Percentiles rank a stretch among this genome's conserved stretches.
Conservation (phyloP, 1,284 basidiomycete species). For the Ustilago cynodontis region DNA sequence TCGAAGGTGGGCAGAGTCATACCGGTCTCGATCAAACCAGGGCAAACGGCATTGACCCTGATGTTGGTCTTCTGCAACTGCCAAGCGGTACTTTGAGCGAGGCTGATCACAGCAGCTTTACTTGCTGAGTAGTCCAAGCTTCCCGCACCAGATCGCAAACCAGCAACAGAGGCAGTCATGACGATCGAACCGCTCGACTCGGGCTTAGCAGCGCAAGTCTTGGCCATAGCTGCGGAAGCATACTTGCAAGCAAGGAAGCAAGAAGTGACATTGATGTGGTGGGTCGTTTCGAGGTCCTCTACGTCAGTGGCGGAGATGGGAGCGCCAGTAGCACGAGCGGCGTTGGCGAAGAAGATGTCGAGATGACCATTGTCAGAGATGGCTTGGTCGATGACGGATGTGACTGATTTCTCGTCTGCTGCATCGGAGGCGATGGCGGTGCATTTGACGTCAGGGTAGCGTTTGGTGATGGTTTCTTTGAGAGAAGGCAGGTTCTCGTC, state of each 20-base stretch:
- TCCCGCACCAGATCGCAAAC: conserved; percentile 86
- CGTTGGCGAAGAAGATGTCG: conserved; percentile 93
- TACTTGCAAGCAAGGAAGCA: conserved; percentile 91
- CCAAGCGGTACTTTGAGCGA: conserved; percentile 83
- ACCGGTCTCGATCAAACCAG: conserved; percentile 89
- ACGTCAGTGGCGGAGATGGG: conserved; percentile 75
- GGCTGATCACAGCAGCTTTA: conserved; percentile 75
- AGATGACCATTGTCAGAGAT: conserved; percentile 83
- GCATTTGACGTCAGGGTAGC: conserved; percentile 81
- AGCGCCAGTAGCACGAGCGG: conserved; percentile 72
- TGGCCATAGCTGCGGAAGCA: conserved; percentile 83
- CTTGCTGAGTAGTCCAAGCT: conserved; percentile 79
- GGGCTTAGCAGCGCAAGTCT: conserved; percentile 74
- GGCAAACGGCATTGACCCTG: conserved; percentile 89
- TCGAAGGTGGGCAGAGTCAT: conserved; percentile 84
- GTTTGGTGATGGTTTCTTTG: conserved; percentile 77
- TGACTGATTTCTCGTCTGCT: conserved; percentile 81
- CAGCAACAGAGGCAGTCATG: conserved; percentile 92
- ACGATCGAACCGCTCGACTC: conserved; percentile 84
- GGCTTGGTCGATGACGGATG: conserved; percentile 78
- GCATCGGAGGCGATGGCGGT: conserved; percentile 78
- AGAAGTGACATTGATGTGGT: conserved; percentile 86
- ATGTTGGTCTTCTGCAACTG: conserved; percentile 85
- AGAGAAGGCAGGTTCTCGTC: conserved; percentile 79
- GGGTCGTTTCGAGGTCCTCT: conserved; percentile 79